Percentiles rank a stretch among this genome's conserved stretches.
phyloP scores from a whole-genome alignment of 768 basidiomycete species.

The Termitomyces sp. region DNA sequence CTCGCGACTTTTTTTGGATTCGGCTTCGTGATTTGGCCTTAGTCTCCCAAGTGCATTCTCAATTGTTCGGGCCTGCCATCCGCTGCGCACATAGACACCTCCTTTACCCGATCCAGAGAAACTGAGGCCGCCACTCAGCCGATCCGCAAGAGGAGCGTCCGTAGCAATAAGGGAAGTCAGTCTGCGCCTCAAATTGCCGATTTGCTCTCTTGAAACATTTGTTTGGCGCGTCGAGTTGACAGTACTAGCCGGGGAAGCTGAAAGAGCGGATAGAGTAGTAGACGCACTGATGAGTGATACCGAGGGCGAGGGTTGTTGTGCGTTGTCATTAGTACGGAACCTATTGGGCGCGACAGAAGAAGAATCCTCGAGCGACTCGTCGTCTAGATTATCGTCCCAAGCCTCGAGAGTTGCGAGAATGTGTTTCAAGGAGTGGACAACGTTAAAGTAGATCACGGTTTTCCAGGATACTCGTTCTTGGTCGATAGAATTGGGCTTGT shows the following conservation, averaged over 20 bases:
- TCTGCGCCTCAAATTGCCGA: conserved; percentile 56
- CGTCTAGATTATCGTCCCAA: conserved; percentile 62
- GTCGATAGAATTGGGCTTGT: conserved; percentile 68
- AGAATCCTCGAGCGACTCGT: conserved; percentile 36
- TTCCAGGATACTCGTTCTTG: conserved; percentile 72
- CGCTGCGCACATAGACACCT: conserved; percentile 73
- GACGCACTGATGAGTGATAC: conserved; percentile 32
- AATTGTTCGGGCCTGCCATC: conserved; percentile 75
- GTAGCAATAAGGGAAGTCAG: conserved; percentile 59
- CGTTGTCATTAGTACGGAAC: conserved; percentile 30
- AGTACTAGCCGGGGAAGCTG: conserved; percentile 24
- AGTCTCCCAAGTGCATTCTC: conserved; percentile 49
- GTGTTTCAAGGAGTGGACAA: conserved; percentile 67
- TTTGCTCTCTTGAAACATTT: conserved; percentile 34
- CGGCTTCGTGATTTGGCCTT: conserved; percentile 28
- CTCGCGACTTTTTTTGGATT: conserved; percentile 33
- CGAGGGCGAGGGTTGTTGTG: conserved; percentile 40
- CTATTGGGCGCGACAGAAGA: conserved; percentile 26
- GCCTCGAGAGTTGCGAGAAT: conserved; percentile 62
- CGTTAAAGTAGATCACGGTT: conserved; percentile 74
- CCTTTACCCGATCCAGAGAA: conserved; percentile 77
- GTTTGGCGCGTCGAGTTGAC: conserved; percentile 27
- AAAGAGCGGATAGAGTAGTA: conserved; percentile 17
- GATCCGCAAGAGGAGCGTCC: conserved; percentile 65
- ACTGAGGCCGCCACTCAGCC: conserved; percentile 70